Percentiles rank a stretch among this genome's conserved stretches.
Conservation (phyloP, 495 filamentous ascomycete genomes). For the Talaromyces stipitatus region DNA sequence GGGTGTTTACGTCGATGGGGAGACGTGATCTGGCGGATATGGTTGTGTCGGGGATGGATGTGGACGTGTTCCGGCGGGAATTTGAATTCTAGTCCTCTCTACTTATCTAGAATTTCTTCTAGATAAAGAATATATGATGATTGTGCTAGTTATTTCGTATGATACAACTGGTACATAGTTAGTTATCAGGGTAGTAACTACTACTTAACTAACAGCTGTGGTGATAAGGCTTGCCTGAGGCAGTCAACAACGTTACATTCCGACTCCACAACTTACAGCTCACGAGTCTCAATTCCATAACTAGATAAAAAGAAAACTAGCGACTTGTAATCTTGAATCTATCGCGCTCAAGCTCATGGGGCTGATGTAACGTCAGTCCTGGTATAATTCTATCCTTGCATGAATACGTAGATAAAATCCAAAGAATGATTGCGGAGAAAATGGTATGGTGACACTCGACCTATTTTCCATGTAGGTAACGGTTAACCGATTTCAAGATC, state of each 20-base stretch:
- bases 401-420: background rate
- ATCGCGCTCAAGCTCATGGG: no score
- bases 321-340: background rate
- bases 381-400: background rate
- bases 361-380: background rate
- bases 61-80: constrained; percentile 77
- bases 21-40: constrained; percentile 77
- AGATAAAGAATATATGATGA: background rate
- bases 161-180: no score
- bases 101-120: background rate
- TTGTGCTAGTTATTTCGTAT: no score
- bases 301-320: background rate
- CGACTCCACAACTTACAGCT: no score
- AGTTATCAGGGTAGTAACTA: no score
- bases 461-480: background rate
- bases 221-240: no score
- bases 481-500: no score
- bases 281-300: background rate
- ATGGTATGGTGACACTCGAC: background rate
- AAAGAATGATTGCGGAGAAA: background rate
- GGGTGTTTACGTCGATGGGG: constrained; percentile 93
- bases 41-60: constrained; percentile 83
- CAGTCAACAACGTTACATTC: no score
- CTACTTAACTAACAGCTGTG: no score
- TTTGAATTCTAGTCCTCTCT: constrained; percentile 55